phyloP scores from a whole-genome alignment of 768 basidiomycete genomes.

The Mycena pura region DNA sequence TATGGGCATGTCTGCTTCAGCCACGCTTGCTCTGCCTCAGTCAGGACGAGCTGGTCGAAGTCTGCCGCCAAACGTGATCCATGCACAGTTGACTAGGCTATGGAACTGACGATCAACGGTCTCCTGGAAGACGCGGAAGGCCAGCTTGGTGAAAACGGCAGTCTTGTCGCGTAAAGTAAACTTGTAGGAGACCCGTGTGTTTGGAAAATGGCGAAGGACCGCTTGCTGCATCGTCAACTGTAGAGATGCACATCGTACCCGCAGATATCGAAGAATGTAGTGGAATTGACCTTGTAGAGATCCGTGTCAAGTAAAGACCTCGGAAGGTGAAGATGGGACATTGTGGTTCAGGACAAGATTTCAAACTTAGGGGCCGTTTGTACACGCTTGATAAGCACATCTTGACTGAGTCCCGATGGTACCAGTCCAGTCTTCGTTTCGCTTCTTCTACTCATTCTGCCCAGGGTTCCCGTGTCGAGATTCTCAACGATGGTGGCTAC shows the following conservation, averaged over 20 bases:
- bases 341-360: conserved; percentile 29
- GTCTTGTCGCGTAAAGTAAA: conserved; percentile 81
- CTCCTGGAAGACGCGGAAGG: conserved; percentile 64
- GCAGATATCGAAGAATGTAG: background rate
- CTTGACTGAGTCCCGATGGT: conserved; percentile 11
- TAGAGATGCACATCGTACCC: conserved; percentile 1
- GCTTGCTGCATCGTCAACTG: conserved; percentile 96
- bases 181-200: conserved; percentile 70
- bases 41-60: conserved; percentile 69
- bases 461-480: conserved; percentile 66
- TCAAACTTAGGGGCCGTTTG: background rate
- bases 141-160: conserved; percentile 69
- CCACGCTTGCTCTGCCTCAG: conserved; percentile 68
- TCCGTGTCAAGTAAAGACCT: conserved; percentile 89
- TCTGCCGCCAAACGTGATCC: conserved; percentile 47
- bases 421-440: conserved; percentile 6
- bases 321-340: conserved; percentile 46
- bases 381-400: background rate
- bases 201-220: conserved; percentile 78
- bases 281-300: conserved; percentile 80
- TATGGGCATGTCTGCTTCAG: conserved; percentile 75
- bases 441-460: conserved; percentile 8
- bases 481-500: conserved; percentile 84
- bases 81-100: background rate
- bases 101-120: conserved; percentile 59